A percentile compares a stretch with the other conserved stretches of the same genome.
These are phyloP conservation scores for Phytophthora chlamydospora DNA, from an alignment of 352 stramenopile species.

Conservation along the genomic window DNA sequence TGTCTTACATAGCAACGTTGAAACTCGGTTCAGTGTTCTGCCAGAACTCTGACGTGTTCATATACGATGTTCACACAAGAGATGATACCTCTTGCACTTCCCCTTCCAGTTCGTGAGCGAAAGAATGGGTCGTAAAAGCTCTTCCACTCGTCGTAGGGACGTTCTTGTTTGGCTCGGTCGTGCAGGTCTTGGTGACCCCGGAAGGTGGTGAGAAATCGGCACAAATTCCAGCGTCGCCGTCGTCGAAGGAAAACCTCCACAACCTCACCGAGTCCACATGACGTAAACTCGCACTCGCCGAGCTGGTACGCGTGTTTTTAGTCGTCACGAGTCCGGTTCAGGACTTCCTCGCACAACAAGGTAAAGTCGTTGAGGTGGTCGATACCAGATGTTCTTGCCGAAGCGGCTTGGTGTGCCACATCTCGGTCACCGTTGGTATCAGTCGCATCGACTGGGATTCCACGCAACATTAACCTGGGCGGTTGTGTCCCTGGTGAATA, in stretches of 20 bases:
- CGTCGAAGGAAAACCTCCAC: conserved; percentile 65
- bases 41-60: too few relatives aligned
- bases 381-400: conserved; percentile 49
- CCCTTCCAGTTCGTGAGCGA: too few relatives aligned
- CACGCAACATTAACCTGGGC: too few relatives aligned
- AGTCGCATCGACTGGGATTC: too few relatives aligned
- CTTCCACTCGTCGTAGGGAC: conserved; percentile 43
- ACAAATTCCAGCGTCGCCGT: conserved; percentile 59
- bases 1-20: too few relatives aligned
- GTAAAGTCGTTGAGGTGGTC: too few relatives aligned
- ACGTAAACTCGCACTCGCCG: conserved; percentile 45
- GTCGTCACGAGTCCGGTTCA: conserved; percentile 32
- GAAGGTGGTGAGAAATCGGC: conserved; percentile 56
- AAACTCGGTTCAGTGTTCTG: too few relatives aligned
- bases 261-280: conserved; percentile 52
- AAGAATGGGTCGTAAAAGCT: too few relatives aligned
- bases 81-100: too few relatives aligned
- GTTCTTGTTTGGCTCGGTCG: conserved; percentile 43
- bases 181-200: conserved; percentile 29
- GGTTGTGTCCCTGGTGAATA: too few relatives aligned
- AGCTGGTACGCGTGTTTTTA: conserved; percentile 31
- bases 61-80: too few relatives aligned
- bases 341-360: conserved; percentile 33
- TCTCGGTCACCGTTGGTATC: not conserved
- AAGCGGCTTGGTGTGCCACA: conserved; percentile 39